Conservation (phyloP, 78 protist genomes). For the Cyanophora paradoxa region DNA sequence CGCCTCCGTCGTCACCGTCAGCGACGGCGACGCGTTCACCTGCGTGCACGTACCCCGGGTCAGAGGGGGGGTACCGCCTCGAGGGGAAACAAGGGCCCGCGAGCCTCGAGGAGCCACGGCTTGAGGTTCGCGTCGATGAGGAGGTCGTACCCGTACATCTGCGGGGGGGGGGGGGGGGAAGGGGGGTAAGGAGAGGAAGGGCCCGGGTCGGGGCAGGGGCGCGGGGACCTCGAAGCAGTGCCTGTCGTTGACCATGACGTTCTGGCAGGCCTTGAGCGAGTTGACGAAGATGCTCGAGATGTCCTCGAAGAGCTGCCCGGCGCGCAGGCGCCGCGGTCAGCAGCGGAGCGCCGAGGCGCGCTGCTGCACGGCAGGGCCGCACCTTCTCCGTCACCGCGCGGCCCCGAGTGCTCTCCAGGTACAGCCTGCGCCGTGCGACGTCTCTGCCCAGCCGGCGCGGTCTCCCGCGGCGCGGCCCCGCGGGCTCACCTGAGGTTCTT, state of each 20-base stretch:
- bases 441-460: too few species aligned
- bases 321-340: too few species aligned
- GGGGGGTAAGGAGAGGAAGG: too few species aligned
- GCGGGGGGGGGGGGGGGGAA: too few species aligned
- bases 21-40: slow-evolving; percentile 75
- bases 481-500: slow-evolving; percentile 22
- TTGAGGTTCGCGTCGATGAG: slow-evolving; percentile 50
- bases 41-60: neutral
- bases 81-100: slow-evolving; percentile 8
- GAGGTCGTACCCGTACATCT: slow-evolving; percentile 44
- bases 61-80: neutral
- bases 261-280: slow-evolving; percentile 40
- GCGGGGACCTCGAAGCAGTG: slow-evolving; percentile 76
- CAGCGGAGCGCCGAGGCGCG: too few species aligned
- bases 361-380: too few species aligned
- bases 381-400: neutral
- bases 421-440: too few species aligned
- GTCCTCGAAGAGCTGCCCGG: slow-evolving; percentile 12
- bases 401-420: slow-evolving; percentile 17
- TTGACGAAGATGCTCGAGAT: slow-evolving; percentile 34
- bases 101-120: slow-evolving; percentile 73
- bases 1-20: slow-evolving; percentile 50
- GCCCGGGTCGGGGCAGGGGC: too few species aligned
- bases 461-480: too few species aligned
- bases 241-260: slow-evolving; percentile 56